Evolutionary conservation across 202 grass and related monocot species (phyloP).

Genomic region (Thinopyrum obtusiflorum): DNA sequence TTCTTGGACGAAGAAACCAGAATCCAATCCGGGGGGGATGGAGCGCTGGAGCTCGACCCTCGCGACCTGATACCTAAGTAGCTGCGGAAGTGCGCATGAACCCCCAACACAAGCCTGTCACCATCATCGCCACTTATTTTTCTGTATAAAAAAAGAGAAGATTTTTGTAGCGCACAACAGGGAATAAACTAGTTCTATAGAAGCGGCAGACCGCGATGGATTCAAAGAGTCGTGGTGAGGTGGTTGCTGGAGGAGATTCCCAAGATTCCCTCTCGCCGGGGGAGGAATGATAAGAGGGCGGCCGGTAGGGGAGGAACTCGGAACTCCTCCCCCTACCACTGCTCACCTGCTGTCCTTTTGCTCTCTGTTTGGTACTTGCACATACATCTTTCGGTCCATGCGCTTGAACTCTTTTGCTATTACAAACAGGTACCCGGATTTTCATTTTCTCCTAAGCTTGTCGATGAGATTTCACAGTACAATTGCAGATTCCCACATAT

Average conservation of each 20-base stretch:
- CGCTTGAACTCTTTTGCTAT: neutral
- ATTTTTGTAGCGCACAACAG: slow-evolving; percentile 9
- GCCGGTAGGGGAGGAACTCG: neutral
- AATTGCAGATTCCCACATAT: too few relatives aligned
- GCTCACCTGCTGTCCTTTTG: neutral
- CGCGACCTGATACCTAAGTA: neutral
- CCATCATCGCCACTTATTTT: neutral
- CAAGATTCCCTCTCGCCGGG: neutral
- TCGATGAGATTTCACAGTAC: too few relatives aligned
- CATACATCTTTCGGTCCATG: neutral
- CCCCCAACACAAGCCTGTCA: neutral
- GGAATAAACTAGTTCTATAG: slow-evolving; percentile 7
- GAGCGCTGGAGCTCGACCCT: neutral
- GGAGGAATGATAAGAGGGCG: neutral
- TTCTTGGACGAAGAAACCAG: neutral
- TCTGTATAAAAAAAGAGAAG: neutral
- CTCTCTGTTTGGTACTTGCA: neutral
- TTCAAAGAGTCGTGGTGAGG: neutral
- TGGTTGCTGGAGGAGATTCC: neutral
- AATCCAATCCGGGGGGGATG: neutral
- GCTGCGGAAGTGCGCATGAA: neutral
- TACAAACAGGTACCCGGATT: neutral
- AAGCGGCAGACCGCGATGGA: neutral
- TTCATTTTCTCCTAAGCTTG: neutral
- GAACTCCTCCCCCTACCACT: neutral